A percentile compares a stretch with the other conserved stretches of the same genome.
Evolutionary conservation across 371 early-diverging fungal genomes (phyloP).

Genomic region (Apophysomyces sp.): DNA sequence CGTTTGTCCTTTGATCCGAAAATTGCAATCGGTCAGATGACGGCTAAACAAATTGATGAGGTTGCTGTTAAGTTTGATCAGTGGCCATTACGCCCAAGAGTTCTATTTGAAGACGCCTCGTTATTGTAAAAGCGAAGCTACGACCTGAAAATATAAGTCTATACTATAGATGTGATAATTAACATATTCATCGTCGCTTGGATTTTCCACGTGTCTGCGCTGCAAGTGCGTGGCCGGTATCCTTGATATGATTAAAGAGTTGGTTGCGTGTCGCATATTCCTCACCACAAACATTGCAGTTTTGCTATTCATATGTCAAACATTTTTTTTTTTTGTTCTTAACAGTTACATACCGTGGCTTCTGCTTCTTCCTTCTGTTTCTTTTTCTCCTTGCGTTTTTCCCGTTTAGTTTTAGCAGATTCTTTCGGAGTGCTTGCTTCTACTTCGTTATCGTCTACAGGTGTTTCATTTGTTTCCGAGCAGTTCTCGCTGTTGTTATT

Average conservation of each 20-base stretch:
- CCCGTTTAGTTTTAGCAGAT: constrained; percentile 41
- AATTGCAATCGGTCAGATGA: constrained; percentile 47
- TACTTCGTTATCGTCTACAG: constrained; percentile 22
- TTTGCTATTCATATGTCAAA: constrained; percentile 10
- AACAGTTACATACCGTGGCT: constrained; percentile 8
- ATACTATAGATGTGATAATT: neutral
- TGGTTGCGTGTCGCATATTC: constrained; percentile 66
- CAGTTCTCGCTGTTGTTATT: neutral
- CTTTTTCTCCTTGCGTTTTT: constrained; percentile 50
- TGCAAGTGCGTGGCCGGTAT: constrained; percentile 72
- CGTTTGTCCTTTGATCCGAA: constrained; percentile 53
- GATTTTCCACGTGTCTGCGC: constrained; percentile 7
- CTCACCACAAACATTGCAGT: constrained; percentile 69
- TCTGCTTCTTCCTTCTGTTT: constrained; percentile 47
- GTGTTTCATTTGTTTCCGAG: constrained; percentile 5
- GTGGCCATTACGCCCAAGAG: constrained; percentile 60
- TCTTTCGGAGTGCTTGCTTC: constrained; percentile 29
- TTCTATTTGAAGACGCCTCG: constrained; percentile 47
- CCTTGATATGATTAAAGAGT: constrained; percentile 74
- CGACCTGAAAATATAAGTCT: neutral
- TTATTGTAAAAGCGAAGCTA: neutral
- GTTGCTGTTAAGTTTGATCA: constrained; percentile 61
- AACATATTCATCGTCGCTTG: constrained; percentile 2
- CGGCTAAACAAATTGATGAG: constrained; percentile 54
- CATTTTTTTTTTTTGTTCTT: constrained; percentile 1